These are phyloP conservation scores for Alternaria panax DNA, from an alignment of 2,329 filamentous ascomycete species.

Conservation along the genomic window DNA sequence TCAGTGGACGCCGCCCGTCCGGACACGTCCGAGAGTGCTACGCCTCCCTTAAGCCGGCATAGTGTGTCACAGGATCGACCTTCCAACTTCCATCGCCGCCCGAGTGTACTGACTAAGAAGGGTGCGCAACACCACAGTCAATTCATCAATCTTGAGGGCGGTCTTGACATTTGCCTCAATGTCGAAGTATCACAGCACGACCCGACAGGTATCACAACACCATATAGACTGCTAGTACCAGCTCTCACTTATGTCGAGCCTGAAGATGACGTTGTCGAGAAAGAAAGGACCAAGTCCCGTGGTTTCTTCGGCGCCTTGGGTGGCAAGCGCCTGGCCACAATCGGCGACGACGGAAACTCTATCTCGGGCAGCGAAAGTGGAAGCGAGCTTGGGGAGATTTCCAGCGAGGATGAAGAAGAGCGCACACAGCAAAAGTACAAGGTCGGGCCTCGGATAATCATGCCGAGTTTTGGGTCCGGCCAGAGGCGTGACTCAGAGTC, in stretches of 20 bases:
- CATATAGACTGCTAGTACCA: conserved; percentile 87
- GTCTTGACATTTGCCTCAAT: conserved; percentile 86
- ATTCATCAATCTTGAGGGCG: conserved; percentile 78
- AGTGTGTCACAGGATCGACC: conserved; percentile 40
- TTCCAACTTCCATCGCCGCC: conserved; percentile 54
- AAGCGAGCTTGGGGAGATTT: conserved; percentile 35
- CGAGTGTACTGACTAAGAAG: conserved; percentile 54
- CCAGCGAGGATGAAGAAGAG: conserved; percentile 44
- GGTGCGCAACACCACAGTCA: conserved; percentile 43
- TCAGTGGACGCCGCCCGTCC: conserved; percentile 40
- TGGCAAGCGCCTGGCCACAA: conserved; percentile 28
- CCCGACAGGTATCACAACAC: conserved; percentile 84
- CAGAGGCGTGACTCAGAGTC: conserved; percentile 33
- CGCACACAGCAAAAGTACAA: conserved; percentile 42
- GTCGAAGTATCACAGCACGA: conserved; percentile 87
- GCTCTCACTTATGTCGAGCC: conserved; percentile 62
- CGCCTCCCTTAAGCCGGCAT: conserved; percentile 24
- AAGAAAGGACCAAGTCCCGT: conserved; percentile 36
- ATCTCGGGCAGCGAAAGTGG: conserved; percentile 35
- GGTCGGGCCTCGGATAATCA: conserved; percentile 44
- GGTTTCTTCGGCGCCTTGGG: conserved; percentile 41
- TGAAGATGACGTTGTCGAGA: conserved; percentile 24
- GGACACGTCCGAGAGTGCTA: conserved; percentile 36
- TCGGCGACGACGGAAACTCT: conserved; percentile 47
- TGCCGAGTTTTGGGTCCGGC: conserved; percentile 37